Percentiles rank a stretch among this genome's conserved stretches.
These are phyloP conservation scores for Zymoseptoria brevis DNA, from an alignment of 2,329 filamentous ascomycete genomes.

Conservation along the genomic window DNA sequence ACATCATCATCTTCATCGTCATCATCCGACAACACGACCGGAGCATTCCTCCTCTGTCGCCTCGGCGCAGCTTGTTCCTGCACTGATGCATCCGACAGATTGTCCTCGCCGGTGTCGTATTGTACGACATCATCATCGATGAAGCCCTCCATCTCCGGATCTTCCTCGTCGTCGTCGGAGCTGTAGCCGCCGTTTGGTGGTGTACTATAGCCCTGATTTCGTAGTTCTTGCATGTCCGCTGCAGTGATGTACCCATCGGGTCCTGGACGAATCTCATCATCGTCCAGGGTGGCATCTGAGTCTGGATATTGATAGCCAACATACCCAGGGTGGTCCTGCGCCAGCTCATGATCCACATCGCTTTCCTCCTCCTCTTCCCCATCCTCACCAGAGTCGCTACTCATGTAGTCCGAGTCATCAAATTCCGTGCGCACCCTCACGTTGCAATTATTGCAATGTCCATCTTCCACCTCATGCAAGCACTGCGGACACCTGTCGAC, in stretches of 20 bases:
- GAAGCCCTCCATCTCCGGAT: conserved; percentile 13
- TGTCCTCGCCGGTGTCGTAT: conserved; percentile 13
- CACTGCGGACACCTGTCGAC: conserved; percentile 57
- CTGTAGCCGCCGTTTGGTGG: not conserved
- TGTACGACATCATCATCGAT: conserved; percentile 9
- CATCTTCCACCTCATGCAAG: conserved; percentile 56
- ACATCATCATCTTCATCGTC: conserved; percentile 12
- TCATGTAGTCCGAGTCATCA: conserved; percentile 26
- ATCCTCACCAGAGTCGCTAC: conserved; percentile 7
- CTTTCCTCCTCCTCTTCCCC: conserved; percentile 12
- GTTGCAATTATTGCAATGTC: conserved; percentile 48
- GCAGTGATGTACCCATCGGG: not conserved
- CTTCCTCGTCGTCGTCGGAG: conserved; percentile 19
- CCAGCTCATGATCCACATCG: conserved; percentile 8
- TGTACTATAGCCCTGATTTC: not conserved
- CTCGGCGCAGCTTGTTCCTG: conserved; percentile 4
- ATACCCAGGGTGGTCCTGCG: not conserved
- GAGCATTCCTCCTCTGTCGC: conserved; percentile 3
- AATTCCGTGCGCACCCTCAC: conserved; percentile 44
- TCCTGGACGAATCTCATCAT: not conserved
- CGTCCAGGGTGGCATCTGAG: not conserved
- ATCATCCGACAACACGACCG: conserved; percentile 7
- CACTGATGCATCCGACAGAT: conserved; percentile 5
- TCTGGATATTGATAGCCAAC: not conserved
- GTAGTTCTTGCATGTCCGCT: not conserved